phyloP scores from a whole-genome alignment of 164 flowering plant genomes.

The Vitis labrusca region DNA sequence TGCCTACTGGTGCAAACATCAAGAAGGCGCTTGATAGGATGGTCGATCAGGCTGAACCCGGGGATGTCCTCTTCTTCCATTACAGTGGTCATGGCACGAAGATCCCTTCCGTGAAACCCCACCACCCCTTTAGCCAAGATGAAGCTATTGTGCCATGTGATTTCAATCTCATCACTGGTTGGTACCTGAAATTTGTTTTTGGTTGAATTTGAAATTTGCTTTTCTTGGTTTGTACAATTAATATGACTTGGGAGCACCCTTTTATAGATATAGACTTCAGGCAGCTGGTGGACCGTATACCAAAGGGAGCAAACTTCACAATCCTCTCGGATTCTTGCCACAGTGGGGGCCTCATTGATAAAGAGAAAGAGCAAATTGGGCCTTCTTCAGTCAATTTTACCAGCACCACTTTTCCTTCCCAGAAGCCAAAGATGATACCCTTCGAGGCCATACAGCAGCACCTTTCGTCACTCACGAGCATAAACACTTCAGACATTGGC shows the following conservation, averaged over 20 bases:
- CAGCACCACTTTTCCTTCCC: background rate
- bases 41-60: slow-evolving; percentile 51
- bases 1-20: slow-evolving; percentile 76
- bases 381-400: slow-evolving; percentile 24
- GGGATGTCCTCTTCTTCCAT: slow-evolving; percentile 71
- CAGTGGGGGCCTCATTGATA: slow-evolving; percentile 86
- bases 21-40: slow-evolving; percentile 43
- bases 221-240: background rate
- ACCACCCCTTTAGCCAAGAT: slow-evolving; percentile 33
- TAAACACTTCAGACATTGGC: slow-evolving; percentile 43
- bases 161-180: slow-evolving; percentile 81
- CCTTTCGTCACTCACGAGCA: slow-evolving; percentile 44
- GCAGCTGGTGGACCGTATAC: slow-evolving; percentile 56
- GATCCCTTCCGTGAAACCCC: slow-evolving; percentile 37
- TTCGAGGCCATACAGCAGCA: slow-evolving; percentile 38
- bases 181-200: background rate
- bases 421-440: slow-evolving; percentile 39
- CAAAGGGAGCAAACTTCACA: slow-evolving; percentile 67
- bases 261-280: slow-evolving; percentile 62
- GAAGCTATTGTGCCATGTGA: slow-evolving; percentile 87
- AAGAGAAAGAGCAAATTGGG: slow-evolving; percentile 78
- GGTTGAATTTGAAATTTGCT: background rate
- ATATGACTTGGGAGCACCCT: background rate
- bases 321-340: slow-evolving; percentile 83
- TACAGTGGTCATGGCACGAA: slow-evolving; percentile 86